Evolutionary conservation across 805 yeast genomes (phyloP).

Genomic region (Candida multigemmis): DNA sequence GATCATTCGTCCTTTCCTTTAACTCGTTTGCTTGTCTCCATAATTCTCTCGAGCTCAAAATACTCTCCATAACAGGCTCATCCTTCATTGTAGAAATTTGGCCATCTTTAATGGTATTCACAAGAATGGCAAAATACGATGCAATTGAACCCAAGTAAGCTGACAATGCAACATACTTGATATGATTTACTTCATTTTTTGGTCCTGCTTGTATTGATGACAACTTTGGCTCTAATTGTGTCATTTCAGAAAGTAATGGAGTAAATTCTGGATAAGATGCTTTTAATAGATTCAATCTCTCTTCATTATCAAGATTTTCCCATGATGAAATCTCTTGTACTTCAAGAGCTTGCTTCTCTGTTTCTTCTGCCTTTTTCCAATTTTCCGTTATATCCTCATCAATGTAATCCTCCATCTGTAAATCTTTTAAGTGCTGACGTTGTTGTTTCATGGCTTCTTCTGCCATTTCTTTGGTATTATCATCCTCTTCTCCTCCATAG

Average conservation of each 20-base stretch:
- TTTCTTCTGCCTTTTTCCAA: constrained; percentile 57
- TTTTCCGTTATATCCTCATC: constrained; percentile 76
- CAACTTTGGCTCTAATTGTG: constrained; percentile 10
- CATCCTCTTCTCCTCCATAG: constrained; percentile 57
- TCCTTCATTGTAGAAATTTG: constrained; percentile 64
- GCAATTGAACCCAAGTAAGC: constrained; percentile 73
- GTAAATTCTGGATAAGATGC: constrained; percentile 75
- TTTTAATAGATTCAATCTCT: constrained; percentile 44
- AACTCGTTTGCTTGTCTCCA: constrained; percentile 77
- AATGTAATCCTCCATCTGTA: constrained; percentile 50
- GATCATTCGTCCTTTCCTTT: constrained; percentile 13
- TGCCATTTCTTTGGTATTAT: constrained; percentile 71
- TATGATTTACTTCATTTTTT: constrained; percentile 25
- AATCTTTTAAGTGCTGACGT: constrained; percentile 59
- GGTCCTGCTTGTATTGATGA: constrained; percentile 4
- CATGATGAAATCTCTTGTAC: constrained; percentile 24
- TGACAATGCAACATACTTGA: constrained; percentile 63
- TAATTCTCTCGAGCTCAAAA: constrained; percentile 71
- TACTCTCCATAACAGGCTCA: constrained; percentile 82
- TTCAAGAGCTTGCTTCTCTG: constrained; percentile 23
- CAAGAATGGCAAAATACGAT: constrained; percentile 69
- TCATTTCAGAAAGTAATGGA: constrained; percentile 62
- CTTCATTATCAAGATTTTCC: constrained; percentile 37
- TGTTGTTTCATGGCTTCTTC: constrained; percentile 85
- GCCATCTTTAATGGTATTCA: constrained; percentile 43